These are phyloP conservation scores for Trametes sp. DNA, from an alignment of 1,284 basidiomycete species.

Conservation along the genomic window DNA sequence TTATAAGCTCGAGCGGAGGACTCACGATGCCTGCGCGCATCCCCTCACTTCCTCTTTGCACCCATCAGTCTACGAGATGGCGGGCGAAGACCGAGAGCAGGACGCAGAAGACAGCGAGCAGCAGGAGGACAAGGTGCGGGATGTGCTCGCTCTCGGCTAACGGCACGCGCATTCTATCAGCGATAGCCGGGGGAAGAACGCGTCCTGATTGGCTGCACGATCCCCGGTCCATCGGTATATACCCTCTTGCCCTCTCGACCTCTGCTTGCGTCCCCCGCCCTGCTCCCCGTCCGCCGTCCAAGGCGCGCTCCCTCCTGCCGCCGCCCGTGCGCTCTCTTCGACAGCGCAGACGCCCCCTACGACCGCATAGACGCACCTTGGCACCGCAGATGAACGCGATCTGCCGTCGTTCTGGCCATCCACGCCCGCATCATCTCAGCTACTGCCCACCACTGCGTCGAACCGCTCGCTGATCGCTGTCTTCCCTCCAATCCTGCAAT, in stretches of 20 bases:
- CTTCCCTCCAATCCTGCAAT: conserved; percentile 6
- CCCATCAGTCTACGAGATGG: background rate
- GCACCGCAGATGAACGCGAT: background rate
- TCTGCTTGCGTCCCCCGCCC: conserved; percentile 11
- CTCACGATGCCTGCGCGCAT: background rate
- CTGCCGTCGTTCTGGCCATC: background rate
- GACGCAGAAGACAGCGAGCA: conserved; percentile 3
- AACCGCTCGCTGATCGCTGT: conserved; percentile 11
- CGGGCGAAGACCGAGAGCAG: background rate
- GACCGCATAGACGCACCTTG: conserved; percentile 5
- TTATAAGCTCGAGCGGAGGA: conserved; percentile 15
- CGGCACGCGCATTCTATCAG: conserved; percentile 21
- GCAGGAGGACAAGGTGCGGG: conserved; percentile 2
- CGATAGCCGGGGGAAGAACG: conserved; percentile 26
- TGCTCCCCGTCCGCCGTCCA: background rate
- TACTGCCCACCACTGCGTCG: conserved; percentile 14
- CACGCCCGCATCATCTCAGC: conserved; percentile 1
- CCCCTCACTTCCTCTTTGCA: background rate
- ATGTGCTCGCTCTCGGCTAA: conserved; percentile 15
- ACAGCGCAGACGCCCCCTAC: background rate
- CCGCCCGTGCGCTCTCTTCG: background rate
- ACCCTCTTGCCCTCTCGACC: conserved; percentile 12
- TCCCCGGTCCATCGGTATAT: conserved; percentile 35
- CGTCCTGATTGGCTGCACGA: conserved; percentile 28
- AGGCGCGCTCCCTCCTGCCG: conserved; percentile 6